Evolutionary conservation across 2,329 filamentous ascomycete species (phyloP).

Genomic region (Basipetospora sp.): DNA sequence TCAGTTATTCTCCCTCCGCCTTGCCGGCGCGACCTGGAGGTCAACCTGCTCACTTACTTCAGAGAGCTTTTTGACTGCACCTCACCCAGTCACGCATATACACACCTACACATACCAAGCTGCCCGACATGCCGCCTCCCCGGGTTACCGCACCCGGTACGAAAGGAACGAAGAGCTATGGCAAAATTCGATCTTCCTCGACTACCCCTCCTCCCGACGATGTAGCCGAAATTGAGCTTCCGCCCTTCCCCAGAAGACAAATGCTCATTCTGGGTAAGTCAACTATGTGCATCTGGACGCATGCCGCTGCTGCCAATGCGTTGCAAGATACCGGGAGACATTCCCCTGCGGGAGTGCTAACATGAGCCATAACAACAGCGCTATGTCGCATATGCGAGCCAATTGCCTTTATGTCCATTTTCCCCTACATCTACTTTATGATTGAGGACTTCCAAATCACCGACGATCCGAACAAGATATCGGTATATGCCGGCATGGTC

Average conservation of each 20-base stretch:
- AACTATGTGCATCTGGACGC: too few relatives aligned
- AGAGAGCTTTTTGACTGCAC: too few relatives aligned
- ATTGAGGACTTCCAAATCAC: constrained; percentile 80
- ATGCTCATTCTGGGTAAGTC: constrained; percentile 30
- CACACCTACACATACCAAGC: too few relatives aligned
- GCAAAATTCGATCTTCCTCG: neutral
- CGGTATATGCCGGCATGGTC: constrained; percentile 87
- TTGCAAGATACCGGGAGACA: too few relatives aligned
- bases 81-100: too few relatives aligned
- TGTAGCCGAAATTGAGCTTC: constrained; percentile 7
- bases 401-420: constrained; percentile 98
- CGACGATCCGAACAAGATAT: constrained; percentile 62
- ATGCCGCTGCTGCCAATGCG: too few relatives aligned
- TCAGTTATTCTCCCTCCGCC: too few relatives aligned
- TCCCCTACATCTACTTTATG: constrained; percentile 98
- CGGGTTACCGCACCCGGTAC: too few relatives aligned
- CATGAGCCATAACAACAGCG: constrained; percentile 32
- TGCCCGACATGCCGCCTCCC: too few relatives aligned
- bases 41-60: too few relatives aligned
- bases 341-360: neutral
- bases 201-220: constrained; percentile 10
- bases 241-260: constrained; percentile 25
- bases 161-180: too few relatives aligned
- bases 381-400: constrained; percentile 94
- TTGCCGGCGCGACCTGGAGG: too few relatives aligned